Evolutionary conservation across 768 basidiomycete species (phyloP).

Genomic region (Gloeophyllum trabeum): DNA sequence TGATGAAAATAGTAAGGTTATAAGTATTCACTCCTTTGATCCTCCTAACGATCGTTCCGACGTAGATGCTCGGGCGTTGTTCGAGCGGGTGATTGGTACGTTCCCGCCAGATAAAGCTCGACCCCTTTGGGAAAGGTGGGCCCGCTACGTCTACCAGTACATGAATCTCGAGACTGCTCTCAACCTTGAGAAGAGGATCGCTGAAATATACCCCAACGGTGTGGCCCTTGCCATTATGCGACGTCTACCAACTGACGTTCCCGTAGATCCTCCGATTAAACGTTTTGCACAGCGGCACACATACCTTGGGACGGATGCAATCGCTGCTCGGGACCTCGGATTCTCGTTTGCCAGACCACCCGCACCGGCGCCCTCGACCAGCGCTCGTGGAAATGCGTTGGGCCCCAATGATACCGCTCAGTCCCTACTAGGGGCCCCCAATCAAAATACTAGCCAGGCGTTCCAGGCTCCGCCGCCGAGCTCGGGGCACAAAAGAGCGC

Average conservation of each 20-base stretch:
- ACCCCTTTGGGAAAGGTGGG: constrained; percentile 93
- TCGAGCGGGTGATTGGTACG: constrained; percentile 76
- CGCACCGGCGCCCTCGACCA: constrained; percentile 9
- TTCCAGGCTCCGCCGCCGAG: constrained; percentile 14
- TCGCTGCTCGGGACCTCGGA: constrained; percentile 82
- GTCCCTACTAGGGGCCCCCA: constrained; percentile 13
- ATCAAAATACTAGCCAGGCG: constrained; percentile 6
- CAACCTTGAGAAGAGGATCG: constrained; percentile 82
- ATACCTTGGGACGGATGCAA: constrained; percentile 78
- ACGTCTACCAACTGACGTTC: constrained; percentile 2
- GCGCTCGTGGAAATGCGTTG: constrained; percentile 8
- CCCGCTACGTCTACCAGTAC: constrained; percentile 89
- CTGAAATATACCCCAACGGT: constrained; percentile 84
- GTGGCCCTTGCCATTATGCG: not conserved
- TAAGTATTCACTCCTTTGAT: not conserved
- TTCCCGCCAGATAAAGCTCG: constrained; percentile 73
- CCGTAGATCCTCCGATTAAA: constrained; percentile 83
- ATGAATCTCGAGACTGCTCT: constrained; percentile 84
- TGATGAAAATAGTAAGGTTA: constrained; percentile 73
- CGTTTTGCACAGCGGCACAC: constrained; percentile 82
- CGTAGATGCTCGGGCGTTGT: constrained; percentile 89
- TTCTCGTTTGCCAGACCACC: constrained; percentile 39
- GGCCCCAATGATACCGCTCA: constrained; percentile 24
- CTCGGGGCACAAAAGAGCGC: constrained; percentile 16
- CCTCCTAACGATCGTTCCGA: constrained; percentile 5